Evolutionary conservation across 2,329 filamentous ascomycete species (phyloP).

Genomic region (Cladosporium sphaerospermum): DNA sequence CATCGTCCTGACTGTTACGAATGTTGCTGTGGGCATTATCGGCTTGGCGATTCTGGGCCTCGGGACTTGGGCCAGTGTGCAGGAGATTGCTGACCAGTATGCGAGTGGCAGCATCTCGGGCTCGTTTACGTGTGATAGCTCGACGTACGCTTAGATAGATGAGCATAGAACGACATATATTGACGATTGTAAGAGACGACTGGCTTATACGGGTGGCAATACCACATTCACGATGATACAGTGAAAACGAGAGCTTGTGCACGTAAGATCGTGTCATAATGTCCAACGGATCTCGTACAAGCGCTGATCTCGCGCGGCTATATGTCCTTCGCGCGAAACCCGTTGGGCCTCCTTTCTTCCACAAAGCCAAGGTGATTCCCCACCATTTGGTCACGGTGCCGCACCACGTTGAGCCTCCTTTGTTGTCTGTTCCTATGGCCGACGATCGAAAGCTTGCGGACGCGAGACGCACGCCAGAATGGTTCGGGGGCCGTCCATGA

Average conservation of each 20-base stretch:
- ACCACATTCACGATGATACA: not conserved
- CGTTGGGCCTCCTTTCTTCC: too few species aligned
- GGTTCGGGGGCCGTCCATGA: too few species aligned
- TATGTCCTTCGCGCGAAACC: too few species aligned
- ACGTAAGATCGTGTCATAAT: not conserved
- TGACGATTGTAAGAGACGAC: too few species aligned
- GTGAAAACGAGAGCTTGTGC: not conserved
- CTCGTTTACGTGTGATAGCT: conserved; percentile 36
- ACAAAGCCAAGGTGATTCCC: too few species aligned
- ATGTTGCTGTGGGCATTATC: conserved; percentile 36
- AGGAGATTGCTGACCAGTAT: conserved; percentile 40
- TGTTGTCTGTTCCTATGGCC: too few species aligned
- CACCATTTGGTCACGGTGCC: too few species aligned
- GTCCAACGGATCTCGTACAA: not conserved
- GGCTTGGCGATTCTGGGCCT: conserved; percentile 29
- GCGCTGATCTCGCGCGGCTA: not conserved
- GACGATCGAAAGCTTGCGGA: too few species aligned
- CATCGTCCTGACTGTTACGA: conserved; percentile 38
- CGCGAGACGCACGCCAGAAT: too few species aligned
- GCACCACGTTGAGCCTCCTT: too few species aligned
- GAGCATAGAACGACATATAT: not conserved
- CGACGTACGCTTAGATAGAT: conserved; percentile 23
- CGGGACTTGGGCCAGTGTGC: conserved; percentile 40
- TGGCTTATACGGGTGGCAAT: too few species aligned
- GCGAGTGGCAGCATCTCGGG: conserved; percentile 32